Conservation (phyloP, 2,329 filamentous ascomycete species). For the Tolypocladium sp. region DNA sequence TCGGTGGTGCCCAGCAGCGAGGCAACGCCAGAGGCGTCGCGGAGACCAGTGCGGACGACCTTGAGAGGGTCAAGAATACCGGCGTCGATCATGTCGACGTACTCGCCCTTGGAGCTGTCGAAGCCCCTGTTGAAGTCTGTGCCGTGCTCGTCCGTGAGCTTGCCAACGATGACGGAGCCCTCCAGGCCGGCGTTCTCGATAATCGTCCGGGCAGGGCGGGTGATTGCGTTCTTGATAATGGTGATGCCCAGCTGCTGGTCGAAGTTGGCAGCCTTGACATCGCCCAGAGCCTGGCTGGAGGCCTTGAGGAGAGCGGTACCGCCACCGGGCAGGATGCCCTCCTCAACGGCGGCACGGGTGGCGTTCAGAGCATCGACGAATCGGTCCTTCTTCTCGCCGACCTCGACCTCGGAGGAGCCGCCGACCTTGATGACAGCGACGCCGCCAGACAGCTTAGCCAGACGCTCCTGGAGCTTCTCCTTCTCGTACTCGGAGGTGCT, state of each 20-base stretch:
- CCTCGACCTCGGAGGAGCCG: slow-evolving; percentile 94
- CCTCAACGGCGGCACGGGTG: slow-evolving; percentile 95
- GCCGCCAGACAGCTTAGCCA: slow-evolving; percentile 97
- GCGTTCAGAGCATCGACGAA: slow-evolving; percentile 98
- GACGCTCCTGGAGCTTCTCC: slow-evolving; percentile 99
- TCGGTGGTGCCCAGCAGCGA: slow-evolving; percentile 96
- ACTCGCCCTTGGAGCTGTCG: slow-evolving; percentile 94
- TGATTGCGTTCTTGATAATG: slow-evolving; percentile 98
- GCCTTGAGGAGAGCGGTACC: slow-evolving; percentile 98
- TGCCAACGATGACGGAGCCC: slow-evolving; percentile 92
- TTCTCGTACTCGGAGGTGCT: slow-evolving; percentile 98
- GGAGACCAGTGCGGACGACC: slow-evolving; percentile 93
- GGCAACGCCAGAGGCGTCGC: slow-evolving; percentile 91
- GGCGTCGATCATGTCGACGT: slow-evolving; percentile 94
- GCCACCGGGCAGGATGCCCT: slow-evolving; percentile 97
- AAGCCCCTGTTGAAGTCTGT: slow-evolving; percentile 96
- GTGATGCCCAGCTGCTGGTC: slow-evolving; percentile 97
- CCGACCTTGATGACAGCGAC: slow-evolving; percentile 99
- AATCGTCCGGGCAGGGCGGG: slow-evolving; percentile 85
- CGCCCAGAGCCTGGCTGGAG: slow-evolving; percentile 73
- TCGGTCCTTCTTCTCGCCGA: slow-evolving; percentile 99
- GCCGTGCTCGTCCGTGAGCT: slow-evolving; percentile 91
- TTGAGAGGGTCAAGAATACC: slow-evolving; percentile 99
- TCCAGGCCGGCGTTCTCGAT: slow-evolving; percentile 97
- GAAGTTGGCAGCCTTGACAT: slow-evolving; percentile 87